A percentile compares a stretch with the other conserved stretches of the same genome.
These are phyloP conservation scores for Stagonosporopsis tanaceti DNA, from an alignment of 2,329 filamentous ascomycete genomes.

Conservation along the genomic window DNA sequence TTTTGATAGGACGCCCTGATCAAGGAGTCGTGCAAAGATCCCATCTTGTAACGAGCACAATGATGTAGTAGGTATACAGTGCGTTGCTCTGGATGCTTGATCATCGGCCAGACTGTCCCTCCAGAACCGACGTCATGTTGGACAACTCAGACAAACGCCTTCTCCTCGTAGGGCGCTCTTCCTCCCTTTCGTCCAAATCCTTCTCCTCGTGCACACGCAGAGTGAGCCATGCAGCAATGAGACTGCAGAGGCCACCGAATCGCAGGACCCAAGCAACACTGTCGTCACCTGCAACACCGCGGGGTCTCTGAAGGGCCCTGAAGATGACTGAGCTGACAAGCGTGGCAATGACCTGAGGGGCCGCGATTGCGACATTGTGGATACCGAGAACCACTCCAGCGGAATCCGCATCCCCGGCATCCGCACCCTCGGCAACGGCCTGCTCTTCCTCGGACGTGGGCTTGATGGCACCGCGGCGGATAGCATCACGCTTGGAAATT, in stretches of 20 bases:
- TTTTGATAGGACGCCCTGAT: constrained; percentile 1
- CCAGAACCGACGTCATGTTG: constrained; percentile 17
- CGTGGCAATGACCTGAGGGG: constrained; percentile 90
- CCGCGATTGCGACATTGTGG: constrained; percentile 92
- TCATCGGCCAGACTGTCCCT: constrained; percentile 16
- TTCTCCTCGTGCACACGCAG: constrained; percentile 70
- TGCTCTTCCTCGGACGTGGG: constrained; percentile 51
- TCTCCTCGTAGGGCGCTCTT: constrained; percentile 29
- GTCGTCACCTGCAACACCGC: constrained; percentile 82
- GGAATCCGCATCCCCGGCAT: constrained; percentile 72
- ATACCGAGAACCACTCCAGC: constrained; percentile 92
- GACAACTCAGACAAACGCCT: constrained; percentile 29
- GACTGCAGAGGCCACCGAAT: constrained; percentile 79
- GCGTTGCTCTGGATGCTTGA: neutral
- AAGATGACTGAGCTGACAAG: constrained; percentile 86
- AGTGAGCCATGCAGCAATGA: constrained; percentile 79
- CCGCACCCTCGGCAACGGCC: constrained; percentile 54
- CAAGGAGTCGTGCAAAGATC: neutral
- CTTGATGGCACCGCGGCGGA: constrained; percentile 61
- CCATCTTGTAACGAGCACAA: neutral
- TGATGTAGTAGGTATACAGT: constrained; percentile 3
- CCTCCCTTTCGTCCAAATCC: constrained; percentile 30
- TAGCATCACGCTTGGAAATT: constrained; percentile 81
- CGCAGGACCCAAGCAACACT: constrained; percentile 88
- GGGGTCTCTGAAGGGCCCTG: constrained; percentile 82